Evolutionary conservation across 805 yeast species (phyloP).

Genomic region (Candida cerambycidarum): DNA sequence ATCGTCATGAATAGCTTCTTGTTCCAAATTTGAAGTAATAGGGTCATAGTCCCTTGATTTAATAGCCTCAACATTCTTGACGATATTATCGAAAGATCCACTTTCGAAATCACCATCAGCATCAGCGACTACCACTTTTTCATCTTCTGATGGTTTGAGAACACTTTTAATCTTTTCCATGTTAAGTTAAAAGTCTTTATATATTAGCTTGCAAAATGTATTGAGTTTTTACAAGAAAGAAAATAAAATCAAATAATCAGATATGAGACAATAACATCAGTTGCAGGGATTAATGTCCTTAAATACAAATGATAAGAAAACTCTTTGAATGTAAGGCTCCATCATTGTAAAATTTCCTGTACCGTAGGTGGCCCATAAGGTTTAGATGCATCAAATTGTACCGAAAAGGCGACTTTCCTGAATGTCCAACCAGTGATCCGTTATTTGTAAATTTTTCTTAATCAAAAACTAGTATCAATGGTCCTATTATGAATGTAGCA

Average conservation of each 20-base stretch:
- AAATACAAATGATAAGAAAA: neutral
- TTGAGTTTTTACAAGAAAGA: too few relatives aligned
- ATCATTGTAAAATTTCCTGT: neutral
- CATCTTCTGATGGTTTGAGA: conserved; percentile 3
- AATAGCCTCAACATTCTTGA: conserved; percentile 15
- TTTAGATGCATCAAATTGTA: neutral
- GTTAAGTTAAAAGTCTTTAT: neutral
- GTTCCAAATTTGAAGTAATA: conserved; percentile 24
- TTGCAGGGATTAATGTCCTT: neutral
- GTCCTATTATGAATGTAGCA: too few relatives aligned
- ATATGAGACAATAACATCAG: neutral
- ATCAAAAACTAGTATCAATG: too few relatives aligned
- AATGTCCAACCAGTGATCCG: neutral
- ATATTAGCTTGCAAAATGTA: neutral
- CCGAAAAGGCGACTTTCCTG: neutral
- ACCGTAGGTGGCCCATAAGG: conserved; percentile 2
- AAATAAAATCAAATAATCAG: neutral
- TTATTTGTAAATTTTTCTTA: too few relatives aligned
- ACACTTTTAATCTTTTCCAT: conserved; percentile 12
- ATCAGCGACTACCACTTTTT: neutral
- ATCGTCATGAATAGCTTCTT: conserved; percentile 29
- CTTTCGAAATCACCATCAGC: conserved; percentile 6
- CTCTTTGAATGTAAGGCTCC: neutral
- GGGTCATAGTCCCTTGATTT: conserved; percentile 36
- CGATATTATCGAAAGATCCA: conserved; percentile 4